Percentiles rank a stretch among this genome's conserved stretches.
These are phyloP conservation scores for Scheffersomyces illinoinensis DNA, from an alignment of 1,139 yeast species.

Conservation along the genomic window DNA sequence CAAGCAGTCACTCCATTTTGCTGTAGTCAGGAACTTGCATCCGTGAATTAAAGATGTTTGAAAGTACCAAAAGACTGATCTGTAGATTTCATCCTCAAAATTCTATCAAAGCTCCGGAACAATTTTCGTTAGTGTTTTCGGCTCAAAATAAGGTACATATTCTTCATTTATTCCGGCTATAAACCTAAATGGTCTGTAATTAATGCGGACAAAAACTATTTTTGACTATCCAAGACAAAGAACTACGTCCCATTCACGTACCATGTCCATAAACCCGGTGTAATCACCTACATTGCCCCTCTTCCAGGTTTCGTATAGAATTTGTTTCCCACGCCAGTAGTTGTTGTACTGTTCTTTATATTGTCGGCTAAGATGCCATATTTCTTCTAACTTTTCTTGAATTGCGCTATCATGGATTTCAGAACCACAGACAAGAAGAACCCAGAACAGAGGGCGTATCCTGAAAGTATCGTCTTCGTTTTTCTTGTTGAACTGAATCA, in stretches of 20 bases:
- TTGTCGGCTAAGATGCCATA: conserved; percentile 27
- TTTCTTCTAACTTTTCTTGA: conserved; percentile 29
- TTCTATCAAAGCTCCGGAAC: neutral
- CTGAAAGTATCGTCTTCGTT: conserved; percentile 3
- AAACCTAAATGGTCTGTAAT: neutral
- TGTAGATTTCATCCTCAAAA: neutral
- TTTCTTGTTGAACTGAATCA: conserved; percentile 17
- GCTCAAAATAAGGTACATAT: neutral
- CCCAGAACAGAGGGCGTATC: conserved; percentile 48
- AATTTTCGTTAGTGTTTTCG: neutral
- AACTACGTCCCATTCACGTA: conserved; percentile 54
- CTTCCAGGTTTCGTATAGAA: conserved; percentile 54
- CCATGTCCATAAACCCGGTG: conserved; percentile 53
- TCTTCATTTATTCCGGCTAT: neutral
- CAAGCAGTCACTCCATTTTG: neutral
- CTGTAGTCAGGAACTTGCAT: neutral
- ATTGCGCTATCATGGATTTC: conserved; percentile 30
- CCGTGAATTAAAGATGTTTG: neutral
- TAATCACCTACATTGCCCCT: conserved; percentile 42
- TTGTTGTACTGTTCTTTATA: conserved; percentile 21
- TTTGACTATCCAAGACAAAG: conserved; percentile 31
- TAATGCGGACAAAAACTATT: neutral
- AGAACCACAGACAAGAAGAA: conserved; percentile 48
- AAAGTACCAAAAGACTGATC: neutral
- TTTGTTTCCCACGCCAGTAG: conserved; percentile 57